Evolutionary conservation across 768 basidiomycete genomes (phyloP), one percentile per base, ranked within the genome.

Genomic region (Cystofilobasidium ferigula): DNA sequence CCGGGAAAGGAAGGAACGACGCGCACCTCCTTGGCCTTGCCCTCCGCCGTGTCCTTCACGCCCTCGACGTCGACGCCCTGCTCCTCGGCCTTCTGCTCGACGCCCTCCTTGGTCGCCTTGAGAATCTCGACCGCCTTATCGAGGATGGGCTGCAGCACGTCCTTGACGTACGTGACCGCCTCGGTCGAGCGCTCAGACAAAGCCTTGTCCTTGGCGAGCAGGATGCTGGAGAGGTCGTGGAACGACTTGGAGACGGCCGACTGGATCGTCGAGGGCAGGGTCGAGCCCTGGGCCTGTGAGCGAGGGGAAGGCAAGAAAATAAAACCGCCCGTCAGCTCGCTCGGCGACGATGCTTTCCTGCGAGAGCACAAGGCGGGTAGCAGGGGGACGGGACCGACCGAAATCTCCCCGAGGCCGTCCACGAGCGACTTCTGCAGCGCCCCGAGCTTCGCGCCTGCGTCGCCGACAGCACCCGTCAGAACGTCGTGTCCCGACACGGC

Each of bases 371-470:
- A 43, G 38, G 35, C 57, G 48, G 54, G 26, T 5, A 43, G 24
- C 1, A 13, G n/a, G 24, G 1, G 5, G 18, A 9, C 1, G 30
- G 45, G 28, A 51, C 45, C 22, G n/a, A 67, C 65, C 65, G 54
- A 30, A 4, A 67, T 43, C 32, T 56, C 43, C 0, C 47, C 53
- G 12, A 67, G 51, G 53, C 56, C 42, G 13, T 67, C 65, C n/a
- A 62, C 20, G 20, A 67, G 65, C 18, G 61, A 43, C 26, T 62
- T 40, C 22, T 42, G 32, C 3, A 67, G 53, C n/a, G 60, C 60
- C 14, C 60, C 51, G 12, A 67, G 16, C 61, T 67, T 67, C 30
- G 65, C 65, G n/a, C 60, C 58, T 16, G 53, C 60, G 42, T 67
- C 60, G 18, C 65, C 65, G n/a, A 60, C 45, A 18, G 62, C 7